Base-by-base conservation (phyloP, 805 yeast genomes). In the Starmerella bombi region DNA sequence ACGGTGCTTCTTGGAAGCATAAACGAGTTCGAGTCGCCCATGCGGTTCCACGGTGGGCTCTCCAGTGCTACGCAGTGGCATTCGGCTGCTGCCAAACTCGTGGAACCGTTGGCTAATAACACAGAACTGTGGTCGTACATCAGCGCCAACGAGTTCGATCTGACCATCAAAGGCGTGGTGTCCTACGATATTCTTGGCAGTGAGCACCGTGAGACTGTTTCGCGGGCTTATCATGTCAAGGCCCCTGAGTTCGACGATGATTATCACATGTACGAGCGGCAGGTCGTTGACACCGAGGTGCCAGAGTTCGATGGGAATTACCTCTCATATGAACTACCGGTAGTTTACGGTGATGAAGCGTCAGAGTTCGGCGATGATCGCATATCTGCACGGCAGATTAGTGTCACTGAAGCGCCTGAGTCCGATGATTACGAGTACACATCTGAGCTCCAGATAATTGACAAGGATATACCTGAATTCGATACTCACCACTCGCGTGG, bases 1-100 rank as follows among this genome's bases (percentile, higher is more conserved):
- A 85, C 94, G 0, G 74, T 86, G 10, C 61, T 85, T 20, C 63
- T 86, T 31, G 96, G 97, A 0, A 70, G 77, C 3, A 70, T 84
- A 2, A 57, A 60, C 15, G 60, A 61, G 18, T 66, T 88, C 32
- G 94, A 83, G 45, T 70, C 84, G 2, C 81, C 93, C 1, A 59
- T 88, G 39, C 63, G 60, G 22, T 85, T 86, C 54, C 70, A 72
- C 25, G 93, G 95, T 28, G 84, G 86, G 0, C 71, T 86, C 37
- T 74, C 86, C 59, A 72, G 71, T 63, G 81, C 41, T 73, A 74
- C 64, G 66, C 37, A 70, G 23, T 57, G 68, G n/a, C 72, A 83
- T 14, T 63, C 66, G 8, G 82, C 85, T 2, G 81, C 77, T 39
- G 69, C 85, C 8, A 80, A 80, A 53, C 65, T 88, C 17, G 44